phyloP scores from a whole-genome alignment of 768 basidiomycete genomes.

The Boletus sp. region DNA sequence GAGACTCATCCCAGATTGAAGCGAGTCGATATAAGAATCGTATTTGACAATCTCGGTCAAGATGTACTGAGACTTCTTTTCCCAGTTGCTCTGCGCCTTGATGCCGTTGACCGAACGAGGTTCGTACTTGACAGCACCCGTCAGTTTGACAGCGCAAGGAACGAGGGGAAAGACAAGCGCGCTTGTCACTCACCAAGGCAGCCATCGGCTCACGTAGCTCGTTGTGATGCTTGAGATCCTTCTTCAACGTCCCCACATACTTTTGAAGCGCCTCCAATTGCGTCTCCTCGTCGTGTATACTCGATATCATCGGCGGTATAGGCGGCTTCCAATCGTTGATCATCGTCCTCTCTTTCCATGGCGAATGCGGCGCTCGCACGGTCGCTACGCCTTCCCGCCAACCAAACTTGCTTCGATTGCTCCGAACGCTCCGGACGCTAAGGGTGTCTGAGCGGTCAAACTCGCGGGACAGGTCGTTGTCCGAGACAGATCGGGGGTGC shows the following conservation, averaged over 20 bases:
- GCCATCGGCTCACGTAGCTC: slow-evolving; percentile 81
- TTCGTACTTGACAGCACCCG: slow-evolving; percentile 49
- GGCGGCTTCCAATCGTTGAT: slow-evolving; percentile 97
- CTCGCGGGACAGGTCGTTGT: slow-evolving; percentile 49
- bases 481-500: slow-evolving; percentile 54
- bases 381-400: slow-evolving; percentile 68
- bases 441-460: slow-evolving; percentile 56
- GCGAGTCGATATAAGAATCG: slow-evolving; percentile 88
- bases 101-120: slow-evolving; percentile 66
- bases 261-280: slow-evolving; percentile 87
- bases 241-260: slow-evolving; percentile 72
- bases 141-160: too few species aligned
- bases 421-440: slow-evolving; percentile 75
- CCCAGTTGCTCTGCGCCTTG: slow-evolving; percentile 89
- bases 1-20: slow-evolving; percentile 77
- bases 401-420: slow-evolving; percentile 68
- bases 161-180: too few species aligned
- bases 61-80: slow-evolving; percentile 84
- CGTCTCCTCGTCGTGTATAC: slow-evolving; percentile 85
- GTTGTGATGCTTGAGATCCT: slow-evolving; percentile 80
- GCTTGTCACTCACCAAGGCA: slow-evolving; percentile 50
- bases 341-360: slow-evolving; percentile 69
- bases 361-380: slow-evolving; percentile 63
- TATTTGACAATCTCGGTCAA: slow-evolving; percentile 94
- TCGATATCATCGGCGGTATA: slow-evolving; percentile 76